Evolutionary conservation across 192 early-diverging fungal genomes (phyloP), one percentile per base, ranked within the genome.

Genomic region (Thamnidium elegans): DNA sequence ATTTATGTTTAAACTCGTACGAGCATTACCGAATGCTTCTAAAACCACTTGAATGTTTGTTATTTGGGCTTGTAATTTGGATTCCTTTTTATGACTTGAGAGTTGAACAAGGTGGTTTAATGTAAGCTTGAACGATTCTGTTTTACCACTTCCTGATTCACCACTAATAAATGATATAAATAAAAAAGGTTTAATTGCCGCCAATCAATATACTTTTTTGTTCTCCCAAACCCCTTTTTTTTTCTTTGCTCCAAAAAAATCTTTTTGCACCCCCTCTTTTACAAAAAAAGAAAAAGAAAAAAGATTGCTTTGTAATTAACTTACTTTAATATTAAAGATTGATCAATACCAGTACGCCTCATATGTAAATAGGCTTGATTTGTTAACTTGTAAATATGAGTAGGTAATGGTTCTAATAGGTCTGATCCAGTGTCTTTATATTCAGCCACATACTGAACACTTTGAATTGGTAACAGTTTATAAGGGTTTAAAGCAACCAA

Each of bases 21-120:
- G 86, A 44, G 93, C 92, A 55, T 94, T 90, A 46, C 92, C 94
- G 82, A 97, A 97, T 2, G 91, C 89, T 62, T 92, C 89, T 15
- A 97, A 71, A 69, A 95, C 81, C 51, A 84, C 78, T 48, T 90
- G 82, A 2, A 91, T 85, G 58, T 85, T 78, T 7, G 86, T 62
- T 17, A 94, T 78, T 67, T 90, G 89, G 63, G 74, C 78, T 64
- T 89, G 88, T 19, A 90, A 53, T 62, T 84, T 79, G 45, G 86
- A 79, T 55, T 87, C 87, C 55, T 89, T 87, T 62, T 91, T 86
- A 50, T 88, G 85, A 10, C 85, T 80, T 45, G 87, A 87, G 10
- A 92, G 79, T 31, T 84, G 81, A 8, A 86, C 79, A 44, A 92
- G 67, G 68, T 88, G 87, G 50, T 85, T 87, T 23, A 91, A 63